Evolutionary conservation across 2,329 filamentous ascomycete species (phyloP), one percentile per base, ranked within the genome.

Genomic region (Pseudocercospora musae): DNA sequence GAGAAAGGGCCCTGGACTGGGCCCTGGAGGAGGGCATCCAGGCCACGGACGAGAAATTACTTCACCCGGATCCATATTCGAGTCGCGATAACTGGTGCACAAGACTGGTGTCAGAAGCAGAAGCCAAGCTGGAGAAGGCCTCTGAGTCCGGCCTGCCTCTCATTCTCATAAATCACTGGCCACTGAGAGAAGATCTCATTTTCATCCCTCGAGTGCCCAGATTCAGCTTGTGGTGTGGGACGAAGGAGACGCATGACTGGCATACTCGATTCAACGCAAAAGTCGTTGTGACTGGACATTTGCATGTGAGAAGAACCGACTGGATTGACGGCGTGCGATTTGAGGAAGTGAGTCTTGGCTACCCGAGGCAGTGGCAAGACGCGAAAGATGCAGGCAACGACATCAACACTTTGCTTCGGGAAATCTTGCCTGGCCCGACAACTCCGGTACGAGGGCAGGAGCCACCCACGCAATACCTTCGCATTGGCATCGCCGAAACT

Each of bases 1-100:
- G 81, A 40, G 82, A 82, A 60, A 72, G 76, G 20, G 83, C 82
- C 2, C 64, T 81, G 7, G 76, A 74, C 1, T 81, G 79, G 79
- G 79, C 79, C 1, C 69, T 74, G 60, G 79, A 81, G 57, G 71
- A 79, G 59, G 75, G 77, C 48, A 79, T 81, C 42, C 74, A 77
- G 64, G 78, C 79, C 3, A 81, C 78, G 0, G 79, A 81, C 60
- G 79, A 81, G 69, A 73, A 75, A 25, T 69, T 81, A 13, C 69
- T 81, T 37, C 78, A 80, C 64, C 77, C 78, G 6, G 79, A 81
- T 58, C 79, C 79, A 1, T 78, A 80, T 66, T 42, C 70, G 4
- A 76, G 76, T 11, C 76, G 78, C 25, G 76, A 79, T 46, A 79
- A 77, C 37, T 81, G 79, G 79, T 81, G 79, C 66, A 68, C 78